Evolutionary conservation across 768 basidiomycete genomes (phyloP), one percentile per base, ranked within the genome.

Genomic region (Amanita pseudoporphyria): DNA sequence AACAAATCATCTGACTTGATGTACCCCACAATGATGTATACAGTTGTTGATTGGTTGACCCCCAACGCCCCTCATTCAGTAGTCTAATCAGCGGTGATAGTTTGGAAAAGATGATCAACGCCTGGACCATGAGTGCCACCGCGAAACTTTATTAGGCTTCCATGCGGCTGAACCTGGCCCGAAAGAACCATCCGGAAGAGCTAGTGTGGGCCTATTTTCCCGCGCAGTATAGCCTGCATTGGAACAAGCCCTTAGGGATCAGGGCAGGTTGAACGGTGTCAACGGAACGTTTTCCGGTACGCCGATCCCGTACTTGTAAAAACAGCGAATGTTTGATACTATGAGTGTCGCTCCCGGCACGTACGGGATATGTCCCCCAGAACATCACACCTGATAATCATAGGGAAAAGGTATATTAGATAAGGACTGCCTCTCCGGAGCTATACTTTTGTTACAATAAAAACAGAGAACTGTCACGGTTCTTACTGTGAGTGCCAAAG

Each of bases 401-500:
- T 28, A 32, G 13, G 16, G 14, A 35, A 18, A 45, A 18, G 50
- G 43, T 52, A 52, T 52, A 45, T 45, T 52, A 46, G 35, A 45
- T 45, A 28, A 18, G 19, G 31, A 31, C 28, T 45, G 33, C 50
- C 43, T 31, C 39, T 26, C 42, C 32, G 33, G 43, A 45, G 43
- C 35, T 33, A 19, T 30, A 21, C 30, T 52, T 51, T 52, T 46
- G 44, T 45, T 52, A 52, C 51, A 52, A 37, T 36, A 42, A 12
- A 37, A 52, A 42, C 31, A 31, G 30, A 24, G 36, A 22, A 44
- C 16, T 36, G 28, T 38, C 21, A n/a, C 33, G n/a, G 16, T 32
- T 31, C 32, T 46, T 49, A 45, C 45, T 32, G 39, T 50, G 31
- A 18, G 22, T 47, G 38, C 13, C 52, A 82, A 78, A 73, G 58